Conservation (phyloP, 768 basidiomycete genomes). For the Xanthoconium stramineum region DNA sequence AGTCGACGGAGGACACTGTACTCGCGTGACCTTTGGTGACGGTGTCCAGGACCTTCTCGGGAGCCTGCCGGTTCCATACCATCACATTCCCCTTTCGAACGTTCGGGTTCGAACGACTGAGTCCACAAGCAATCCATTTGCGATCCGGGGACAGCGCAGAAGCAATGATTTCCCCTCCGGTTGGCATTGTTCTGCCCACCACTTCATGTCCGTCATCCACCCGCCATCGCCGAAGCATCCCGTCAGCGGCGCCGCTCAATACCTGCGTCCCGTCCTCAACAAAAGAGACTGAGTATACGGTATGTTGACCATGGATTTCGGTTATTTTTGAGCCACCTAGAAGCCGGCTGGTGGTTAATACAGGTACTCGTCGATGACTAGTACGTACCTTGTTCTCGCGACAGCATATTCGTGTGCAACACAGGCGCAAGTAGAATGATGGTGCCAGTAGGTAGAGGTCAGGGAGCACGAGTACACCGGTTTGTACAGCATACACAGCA, state of each 20-base stretch:
- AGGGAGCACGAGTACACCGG: neutral
- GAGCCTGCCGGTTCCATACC: neutral
- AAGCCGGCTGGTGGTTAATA: neutral
- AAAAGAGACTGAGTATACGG: neutral
- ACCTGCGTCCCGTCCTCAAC: neutral
- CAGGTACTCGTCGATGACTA: too few relatives aligned
- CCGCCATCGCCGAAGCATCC: too few relatives aligned
- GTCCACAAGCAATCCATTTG: neutral
- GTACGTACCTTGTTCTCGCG: neutral
- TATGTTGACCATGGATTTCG: neutral
- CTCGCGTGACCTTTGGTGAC: too few relatives aligned
- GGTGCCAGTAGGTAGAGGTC: neutral
- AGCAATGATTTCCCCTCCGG: neutral
- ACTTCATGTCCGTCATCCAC: too few relatives aligned
- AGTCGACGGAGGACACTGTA: neutral
- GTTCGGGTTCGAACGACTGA: neutral
- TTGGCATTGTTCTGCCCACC: too few relatives aligned
- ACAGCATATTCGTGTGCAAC: neutral
- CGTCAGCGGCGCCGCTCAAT: neutral
- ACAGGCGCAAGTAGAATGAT: neutral
- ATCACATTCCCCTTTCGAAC: rapidly evolving
- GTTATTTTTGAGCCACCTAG: neutral
- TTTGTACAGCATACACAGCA: neutral
- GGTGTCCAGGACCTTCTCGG: neutral
- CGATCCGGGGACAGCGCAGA: neutral